Evolutionary conservation across 2,329 filamentous ascomycete species (phyloP).

Genomic region (Blastomyces emzantsi): DNA sequence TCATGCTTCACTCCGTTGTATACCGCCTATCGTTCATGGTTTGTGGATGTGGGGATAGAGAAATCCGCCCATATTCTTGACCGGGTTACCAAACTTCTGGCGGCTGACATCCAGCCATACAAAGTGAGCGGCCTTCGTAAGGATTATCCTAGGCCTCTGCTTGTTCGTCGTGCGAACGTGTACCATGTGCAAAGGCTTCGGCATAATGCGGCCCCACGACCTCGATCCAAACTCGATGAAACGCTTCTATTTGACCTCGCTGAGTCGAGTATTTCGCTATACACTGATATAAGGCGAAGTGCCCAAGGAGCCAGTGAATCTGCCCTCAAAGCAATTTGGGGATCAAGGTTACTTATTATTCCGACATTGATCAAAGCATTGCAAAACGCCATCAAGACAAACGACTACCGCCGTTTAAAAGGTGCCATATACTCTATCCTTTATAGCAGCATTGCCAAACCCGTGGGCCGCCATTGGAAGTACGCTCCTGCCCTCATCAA

Average conservation of each 20-base stretch:
- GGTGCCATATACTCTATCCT: conserved; percentile 85
- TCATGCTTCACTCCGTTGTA: conserved; percentile 90
- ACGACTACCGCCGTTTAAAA: conserved; percentile 87
- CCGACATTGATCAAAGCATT: conserved; percentile 74
- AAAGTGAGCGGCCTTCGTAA: conserved; percentile 91
- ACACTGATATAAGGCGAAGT: conserved; percentile 90
- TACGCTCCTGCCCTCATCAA: conserved; percentile 85
- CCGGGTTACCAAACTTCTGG: conserved; percentile 72
- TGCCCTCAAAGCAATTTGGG: conserved; percentile 82
- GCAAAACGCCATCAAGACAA: conserved; percentile 64
- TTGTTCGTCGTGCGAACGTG: conserved; percentile 85
- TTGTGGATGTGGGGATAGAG: conserved; percentile 95
- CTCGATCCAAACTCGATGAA: conserved; percentile 85
- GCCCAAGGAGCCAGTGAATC: conserved; percentile 90
- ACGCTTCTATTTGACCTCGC: conserved; percentile 75
- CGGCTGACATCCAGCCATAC: conserved; percentile 81
- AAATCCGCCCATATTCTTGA: conserved; percentile 89
- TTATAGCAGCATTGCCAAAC: conserved; percentile 80
- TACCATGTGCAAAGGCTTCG: conserved; percentile 92
- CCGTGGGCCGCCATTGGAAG: conserved; percentile 84
- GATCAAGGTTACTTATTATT: conserved; percentile 79
- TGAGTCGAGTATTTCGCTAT: conserved; percentile 79
- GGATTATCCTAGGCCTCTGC: conserved; percentile 81
- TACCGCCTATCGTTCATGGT: conserved; percentile 89
- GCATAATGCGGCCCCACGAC: conserved; percentile 81